Evolutionary conservation across 441 rosid species (phyloP), one percentile per base, ranked within the genome.

Genomic region (Macaranga tanarius): DNA sequence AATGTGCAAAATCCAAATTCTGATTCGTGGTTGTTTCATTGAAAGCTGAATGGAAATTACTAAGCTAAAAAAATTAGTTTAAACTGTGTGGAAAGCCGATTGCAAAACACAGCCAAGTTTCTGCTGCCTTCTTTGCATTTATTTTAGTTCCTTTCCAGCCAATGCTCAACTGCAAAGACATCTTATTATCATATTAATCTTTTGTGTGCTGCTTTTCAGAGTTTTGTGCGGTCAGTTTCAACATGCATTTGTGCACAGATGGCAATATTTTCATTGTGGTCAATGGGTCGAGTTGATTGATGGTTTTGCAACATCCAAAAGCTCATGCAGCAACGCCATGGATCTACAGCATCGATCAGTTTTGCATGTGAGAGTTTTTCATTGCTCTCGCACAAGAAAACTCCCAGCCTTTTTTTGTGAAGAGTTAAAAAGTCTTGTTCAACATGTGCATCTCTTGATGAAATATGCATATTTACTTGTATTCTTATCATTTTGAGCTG

Each of bases 151-250:
- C 9, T 42, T 16, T 51, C 19, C 10, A 26, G 22, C 28, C 23
- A 19, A 73, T 28, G 23, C 7, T 15, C 17, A 54, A 54, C 48
- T 51, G 44, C 20, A 22, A 15, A 28, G 50, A 57, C 17, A 17
- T 55, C 75, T 77, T 25, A 74, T 22, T 22, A 12, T 28, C 3
- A 2, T 2, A 31, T 1, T 31, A 5, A 2, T 4, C 22, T 34
- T 38, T 19, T 61, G 44, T 72, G 17, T n/a, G 38, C 51, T 48
- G 26, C 15, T 63, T 75, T 75, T 73, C 80, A 75, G 82, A 70
- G 17, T n/a, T 23, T 55, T 56, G 45, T 67, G 56, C 9, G 64
- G 40, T 57, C 67, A 4, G 55, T 44, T 70, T 58, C 52, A 52
- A 44, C 67, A 25, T 67, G 74, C 62, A 34, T 38, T 60, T 62